phyloP scores from a whole-genome alignment of 2,329 filamentous ascomycete genomes.

The Pyrenophora seminiperda region DNA sequence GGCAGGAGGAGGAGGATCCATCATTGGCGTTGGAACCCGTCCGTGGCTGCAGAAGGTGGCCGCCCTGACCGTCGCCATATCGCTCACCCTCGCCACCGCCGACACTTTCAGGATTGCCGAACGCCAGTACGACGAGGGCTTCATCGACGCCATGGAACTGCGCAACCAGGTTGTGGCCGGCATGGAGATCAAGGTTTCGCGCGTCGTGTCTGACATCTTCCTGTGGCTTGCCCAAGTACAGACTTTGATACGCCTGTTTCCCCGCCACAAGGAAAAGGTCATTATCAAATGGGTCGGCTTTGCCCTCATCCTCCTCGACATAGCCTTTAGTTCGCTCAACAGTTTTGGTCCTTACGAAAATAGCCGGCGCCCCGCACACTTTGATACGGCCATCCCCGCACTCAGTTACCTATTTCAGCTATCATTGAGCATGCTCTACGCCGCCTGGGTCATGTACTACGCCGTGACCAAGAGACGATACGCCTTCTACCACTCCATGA shows the following conservation, averaged over 20 bases:
- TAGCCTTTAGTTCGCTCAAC: constrained; percentile 89
- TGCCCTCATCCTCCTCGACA: constrained; percentile 86
- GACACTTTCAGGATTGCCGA: constrained; percentile 88
- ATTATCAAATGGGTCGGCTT: constrained; percentile 99
- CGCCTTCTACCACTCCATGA: constrained; percentile 86
- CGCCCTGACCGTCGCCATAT: constrained; percentile 71
- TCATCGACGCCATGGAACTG: constrained; percentile 77
- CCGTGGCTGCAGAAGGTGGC: constrained; percentile 86
- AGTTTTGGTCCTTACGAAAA: constrained; percentile 69
- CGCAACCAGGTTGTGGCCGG: constrained; percentile 82
- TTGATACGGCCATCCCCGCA: constrained; percentile 88
- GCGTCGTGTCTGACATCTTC: constrained; percentile 93
- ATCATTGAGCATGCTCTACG: constrained; percentile 83
- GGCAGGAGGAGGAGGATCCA: constrained; percentile 63
- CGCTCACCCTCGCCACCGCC: constrained; percentile 88
- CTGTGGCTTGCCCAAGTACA: constrained; percentile 97
- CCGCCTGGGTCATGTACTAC: constrained; percentile 93
- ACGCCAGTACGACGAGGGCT: constrained; percentile 76
- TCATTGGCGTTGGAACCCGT: constrained; percentile 85
- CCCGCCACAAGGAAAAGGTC: constrained; percentile 94
- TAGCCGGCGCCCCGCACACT: constrained; percentile 70
- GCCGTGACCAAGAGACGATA: constrained; percentile 89
- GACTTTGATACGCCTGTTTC: constrained; percentile 92
- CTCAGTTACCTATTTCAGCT: constrained; percentile 90
- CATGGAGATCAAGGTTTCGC: constrained; percentile 84